Conservation (phyloP, 148 eudicot species). For the Rhododendron simsii region DNA sequence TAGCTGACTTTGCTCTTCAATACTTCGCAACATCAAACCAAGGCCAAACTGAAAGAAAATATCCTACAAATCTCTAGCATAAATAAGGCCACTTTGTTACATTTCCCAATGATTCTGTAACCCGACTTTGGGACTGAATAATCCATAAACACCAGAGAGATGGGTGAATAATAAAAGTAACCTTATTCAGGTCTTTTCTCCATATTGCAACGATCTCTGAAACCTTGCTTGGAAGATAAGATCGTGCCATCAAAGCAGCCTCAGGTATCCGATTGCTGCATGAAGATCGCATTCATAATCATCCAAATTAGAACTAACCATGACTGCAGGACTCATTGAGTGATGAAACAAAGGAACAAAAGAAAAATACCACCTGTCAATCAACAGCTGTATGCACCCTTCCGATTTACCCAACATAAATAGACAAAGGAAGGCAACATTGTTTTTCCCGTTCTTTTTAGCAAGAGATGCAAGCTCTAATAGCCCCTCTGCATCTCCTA, state of each 20-base stretch:
- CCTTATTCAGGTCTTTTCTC: conserved; percentile 95
- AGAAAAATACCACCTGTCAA: conserved; percentile 59
- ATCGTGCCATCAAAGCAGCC: conserved; percentile 95
- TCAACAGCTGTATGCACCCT: conserved; percentile 86
- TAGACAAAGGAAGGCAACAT: conserved; percentile 87
- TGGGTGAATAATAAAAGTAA: conserved; percentile 11
- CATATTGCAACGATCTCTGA: conserved; percentile 84
- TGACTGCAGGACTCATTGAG: neutral
- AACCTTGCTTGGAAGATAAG: conserved; percentile 95
- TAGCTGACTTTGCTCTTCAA: neutral
- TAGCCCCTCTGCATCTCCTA: conserved; percentile 94
- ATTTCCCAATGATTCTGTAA: neutral
- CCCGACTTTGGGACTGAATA: neutral
- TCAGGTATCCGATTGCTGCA: conserved; percentile 97
- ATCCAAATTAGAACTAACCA: neutral
- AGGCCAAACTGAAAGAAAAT: neutral
- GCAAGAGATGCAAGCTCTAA: conserved; percentile 70
- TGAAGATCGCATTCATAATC: conserved; percentile 13
- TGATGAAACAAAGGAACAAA: neutral
- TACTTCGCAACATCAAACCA: neutral
- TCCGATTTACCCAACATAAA: conserved; percentile 88
- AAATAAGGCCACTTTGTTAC: conserved; percentile 1
- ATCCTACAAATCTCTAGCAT: neutral
- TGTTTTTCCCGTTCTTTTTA: conserved; percentile 84
- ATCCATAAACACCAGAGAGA: neutral